Conservation (phyloP, 2,329 filamentous ascomycete genomes). For the Venturia aucupariae region DNA sequence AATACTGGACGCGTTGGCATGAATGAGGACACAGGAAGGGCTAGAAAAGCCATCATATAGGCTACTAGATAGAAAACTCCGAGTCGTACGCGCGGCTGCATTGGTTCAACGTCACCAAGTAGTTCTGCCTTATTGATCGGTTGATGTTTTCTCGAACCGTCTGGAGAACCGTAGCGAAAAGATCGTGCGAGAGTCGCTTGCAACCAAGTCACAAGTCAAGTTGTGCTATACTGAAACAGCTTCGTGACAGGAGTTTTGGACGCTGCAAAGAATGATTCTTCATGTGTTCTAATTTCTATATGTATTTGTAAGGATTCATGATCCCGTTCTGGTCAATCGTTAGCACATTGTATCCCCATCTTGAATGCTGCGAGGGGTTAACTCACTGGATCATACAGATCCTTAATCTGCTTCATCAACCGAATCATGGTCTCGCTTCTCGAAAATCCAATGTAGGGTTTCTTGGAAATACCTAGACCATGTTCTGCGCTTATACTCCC, state of each 20-base stretch:
- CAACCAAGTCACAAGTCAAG: too few species aligned
- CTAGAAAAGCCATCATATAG: too few species aligned
- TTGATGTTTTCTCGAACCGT: too few species aligned
- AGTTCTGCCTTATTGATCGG: too few species aligned
- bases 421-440: constrained; percentile 76
- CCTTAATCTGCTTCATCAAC: constrained; percentile 93
- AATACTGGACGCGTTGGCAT: too few species aligned
- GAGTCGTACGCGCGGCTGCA: too few species aligned
- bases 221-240: too few species aligned
- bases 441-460: constrained; percentile 90
- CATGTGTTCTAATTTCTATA: constrained; percentile 32
- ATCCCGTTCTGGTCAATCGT: constrained; percentile 66
- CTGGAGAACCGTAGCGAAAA: too few species aligned
- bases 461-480: constrained; percentile 88
- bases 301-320: constrained; percentile 99
- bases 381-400: constrained; percentile 84
- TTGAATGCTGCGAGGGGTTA: neutral
- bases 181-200: too few species aligned
- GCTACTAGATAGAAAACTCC: too few species aligned
- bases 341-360: constrained; percentile 16
- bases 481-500: constrained; percentile 97
- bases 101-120: too few species aligned
- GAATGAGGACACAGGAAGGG: too few species aligned
- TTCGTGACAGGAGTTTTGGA: neutral
- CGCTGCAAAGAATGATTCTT: neutral